Base-by-base conservation (phyloP, 2,329 filamentous ascomycete species). In the Phialemonium atrogriseum region DNA sequence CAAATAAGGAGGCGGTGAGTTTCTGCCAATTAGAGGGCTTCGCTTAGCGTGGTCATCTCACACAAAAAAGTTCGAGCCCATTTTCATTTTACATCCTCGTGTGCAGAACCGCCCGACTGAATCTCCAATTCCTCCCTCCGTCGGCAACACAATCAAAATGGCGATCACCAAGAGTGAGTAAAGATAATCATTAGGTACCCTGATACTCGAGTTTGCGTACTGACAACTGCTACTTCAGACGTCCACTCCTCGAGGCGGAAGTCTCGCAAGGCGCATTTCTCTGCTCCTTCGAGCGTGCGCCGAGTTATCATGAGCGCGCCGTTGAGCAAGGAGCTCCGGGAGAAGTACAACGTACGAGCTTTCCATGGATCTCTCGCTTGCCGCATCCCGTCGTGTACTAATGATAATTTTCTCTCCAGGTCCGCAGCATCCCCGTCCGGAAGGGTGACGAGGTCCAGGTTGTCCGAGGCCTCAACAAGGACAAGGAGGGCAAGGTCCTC, bases 261-360 rank as follows among this genome's bases (percentile, higher is more conserved):
- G 86, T 91, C 86, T 71, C 86, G 91, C 70, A 94, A 94, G 77
- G 84, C 86, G 63, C 89, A 98, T 78, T 98, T 94, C 80, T 73
- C 76, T 64, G 91, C 91, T 51, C 87, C 88, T 52, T 95, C 88
- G 64, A 87, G 83, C 73, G 77, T 85, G 62, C 88, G 91, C 68
- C 86, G 91, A 63, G 76, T 81, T 56, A 94, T 94, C 73, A 95
- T 98, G 88, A 89, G 83, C 73, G 88, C 91, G 51, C 84, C 85
- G 55, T 77, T 95, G 52, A 84, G 76, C 74, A 94, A 94, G 77
- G 91, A 98, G 74, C 80, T 98, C 62, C 82, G 87, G 62, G 88
- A 94, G 71, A 91, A 98, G 80, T 84, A 98, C 84, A 94, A 94
- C 68, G 91, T 95, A 76, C 50, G 83, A 62, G 35, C 20, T 13